Evolutionary conservation across 257 asterid species (phyloP).

Genomic region (Handroanthus guayacan): DNA sequence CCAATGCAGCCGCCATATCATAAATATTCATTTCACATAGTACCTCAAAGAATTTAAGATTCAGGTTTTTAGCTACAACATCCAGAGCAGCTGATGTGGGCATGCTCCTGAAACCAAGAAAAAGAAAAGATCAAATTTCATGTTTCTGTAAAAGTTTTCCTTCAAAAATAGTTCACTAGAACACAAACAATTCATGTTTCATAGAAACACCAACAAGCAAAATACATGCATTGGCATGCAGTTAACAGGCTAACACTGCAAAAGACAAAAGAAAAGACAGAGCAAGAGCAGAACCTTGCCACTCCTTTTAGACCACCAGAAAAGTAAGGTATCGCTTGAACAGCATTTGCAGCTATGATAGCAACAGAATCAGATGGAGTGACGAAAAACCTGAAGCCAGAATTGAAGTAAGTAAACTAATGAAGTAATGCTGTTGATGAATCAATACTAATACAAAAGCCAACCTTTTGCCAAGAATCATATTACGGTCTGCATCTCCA

Average conservation of each 20-base stretch:
- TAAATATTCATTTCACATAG: conserved; percentile 21
- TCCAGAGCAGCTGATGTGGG: conserved; percentile 99
- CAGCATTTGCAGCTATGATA: conserved; percentile 96
- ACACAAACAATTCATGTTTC: conserved; percentile 8
- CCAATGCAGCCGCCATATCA: conserved; percentile 16
- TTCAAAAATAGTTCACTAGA: conserved; percentile 5
- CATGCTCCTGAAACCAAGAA: conserved; percentile 82
- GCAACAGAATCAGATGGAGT: conserved; percentile 99
- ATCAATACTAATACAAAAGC: conserved; percentile 12
- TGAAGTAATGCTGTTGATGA: conserved; percentile 20
- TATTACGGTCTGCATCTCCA: conserved; percentile 99
- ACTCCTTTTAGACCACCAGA: conserved; percentile 97
- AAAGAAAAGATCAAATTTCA: conserved; percentile 35
- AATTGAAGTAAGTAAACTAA: conserved; percentile 7
- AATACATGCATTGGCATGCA: conserved; percentile 25
- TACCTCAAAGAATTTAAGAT: conserved; percentile 96
- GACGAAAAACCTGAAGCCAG: conserved; percentile 79
- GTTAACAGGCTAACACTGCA: conserved; percentile 19
- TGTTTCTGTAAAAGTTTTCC: not conserved
- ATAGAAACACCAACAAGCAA: conserved; percentile 13
- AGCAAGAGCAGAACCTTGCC: conserved; percentile 72
- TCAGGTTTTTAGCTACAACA: conserved; percentile 86
- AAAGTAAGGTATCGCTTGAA: conserved; percentile 91
- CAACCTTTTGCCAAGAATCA: conserved; percentile 95
- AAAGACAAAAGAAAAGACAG: conserved; percentile 20